phyloP scores from a whole-genome alignment of 2,329 filamentous ascomycete species.

The Claviceps sp. region DNA sequence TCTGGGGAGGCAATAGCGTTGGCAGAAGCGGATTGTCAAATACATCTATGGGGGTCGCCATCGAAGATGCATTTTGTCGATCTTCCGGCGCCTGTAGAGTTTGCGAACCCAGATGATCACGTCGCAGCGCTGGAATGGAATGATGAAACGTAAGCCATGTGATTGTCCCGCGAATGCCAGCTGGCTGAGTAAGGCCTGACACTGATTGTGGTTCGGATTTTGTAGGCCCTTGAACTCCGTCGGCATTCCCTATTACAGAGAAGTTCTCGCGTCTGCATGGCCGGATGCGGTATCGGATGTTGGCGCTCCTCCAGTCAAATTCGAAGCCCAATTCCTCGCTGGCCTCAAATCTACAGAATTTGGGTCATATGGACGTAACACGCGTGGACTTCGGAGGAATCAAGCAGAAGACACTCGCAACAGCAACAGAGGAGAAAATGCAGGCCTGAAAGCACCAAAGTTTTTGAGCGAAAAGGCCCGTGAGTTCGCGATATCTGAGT shows the following conservation, averaged over 20 bases:
- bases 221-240: slow-evolving; percentile 64
- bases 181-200: neutral
- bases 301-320: slow-evolving; percentile 64
- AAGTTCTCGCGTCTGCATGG: slow-evolving; percentile 78
- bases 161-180: neutral
- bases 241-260: slow-evolving; percentile 89
- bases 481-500: slow-evolving; percentile 40
- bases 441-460: slow-evolving; percentile 61
- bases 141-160: slow-evolving; percentile 46
- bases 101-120: slow-evolving; percentile 52
- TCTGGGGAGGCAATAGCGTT: slow-evolving; percentile 78
- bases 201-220: slow-evolving; percentile 5
- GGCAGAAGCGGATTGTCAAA: slow-evolving; percentile 62
- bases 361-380: slow-evolving; percentile 67
- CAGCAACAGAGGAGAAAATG: slow-evolving; percentile 43
- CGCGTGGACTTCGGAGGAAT: slow-evolving; percentile 60
- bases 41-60: slow-evolving; percentile 82
- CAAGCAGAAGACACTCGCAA: slow-evolving; percentile 68
- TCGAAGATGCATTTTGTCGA: slow-evolving; percentile 80
- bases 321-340: slow-evolving; percentile 57
- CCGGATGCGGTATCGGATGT: slow-evolving; percentile 77
- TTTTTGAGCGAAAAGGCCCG: slow-evolving; percentile 90
- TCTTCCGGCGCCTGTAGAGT: slow-evolving; percentile 63
- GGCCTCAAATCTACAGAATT: slow-evolving; percentile 60
- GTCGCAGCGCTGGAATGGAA: slow-evolving; percentile 53